These are phyloP conservation scores for Calonectria crousiana DNA, from an alignment of 2,329 filamentous ascomycete species.

Conservation along the genomic window DNA sequence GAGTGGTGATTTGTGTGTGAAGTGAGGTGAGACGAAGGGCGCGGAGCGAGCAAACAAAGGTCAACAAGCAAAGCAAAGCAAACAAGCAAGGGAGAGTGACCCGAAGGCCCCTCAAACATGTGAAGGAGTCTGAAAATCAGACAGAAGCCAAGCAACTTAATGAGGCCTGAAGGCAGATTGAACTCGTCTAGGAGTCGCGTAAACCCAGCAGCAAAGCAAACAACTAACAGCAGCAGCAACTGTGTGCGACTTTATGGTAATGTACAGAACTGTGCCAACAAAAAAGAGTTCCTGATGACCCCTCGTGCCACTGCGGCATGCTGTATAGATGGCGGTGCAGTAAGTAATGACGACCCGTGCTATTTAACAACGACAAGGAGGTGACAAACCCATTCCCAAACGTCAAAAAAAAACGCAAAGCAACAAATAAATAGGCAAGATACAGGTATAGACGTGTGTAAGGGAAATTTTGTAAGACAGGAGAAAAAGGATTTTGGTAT, in stretches of 20 bases:
- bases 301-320: slow-evolving; percentile 49
- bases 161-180: slow-evolving; percentile 50
- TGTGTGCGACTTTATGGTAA: slow-evolving; percentile 63
- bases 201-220: slow-evolving; percentile 49
- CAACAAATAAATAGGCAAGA: slow-evolving; percentile 41
- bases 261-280: slow-evolving; percentile 64
- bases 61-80: slow-evolving; percentile 35
- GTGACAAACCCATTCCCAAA: slow-evolving; percentile 49
- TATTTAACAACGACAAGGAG: slow-evolving; percentile 45
- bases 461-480: slow-evolving; percentile 36
- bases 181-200: slow-evolving; percentile 52
- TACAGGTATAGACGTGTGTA: slow-evolving; percentile 42
- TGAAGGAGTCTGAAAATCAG: slow-evolving; percentile 31
- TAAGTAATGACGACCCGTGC: slow-evolving; percentile 44
- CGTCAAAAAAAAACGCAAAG: slow-evolving; percentile 30
- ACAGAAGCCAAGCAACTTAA: slow-evolving; percentile 47
- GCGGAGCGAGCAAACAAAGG: slow-evolving; percentile 21
- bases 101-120: slow-evolving; percentile 9
- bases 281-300: slow-evolving; percentile 54
- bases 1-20: slow-evolving; percentile 20
- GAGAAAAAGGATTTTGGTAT: slow-evolving; percentile 48
- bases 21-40: slow-evolving; percentile 18
- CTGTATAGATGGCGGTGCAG: slow-evolving; percentile 43
- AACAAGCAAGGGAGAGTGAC: slow-evolving; percentile 27
- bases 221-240: slow-evolving; percentile 56